Base-by-base conservation (phyloP, 768 basidiomycete species). In the Phanerochaete carnosa region DNA sequence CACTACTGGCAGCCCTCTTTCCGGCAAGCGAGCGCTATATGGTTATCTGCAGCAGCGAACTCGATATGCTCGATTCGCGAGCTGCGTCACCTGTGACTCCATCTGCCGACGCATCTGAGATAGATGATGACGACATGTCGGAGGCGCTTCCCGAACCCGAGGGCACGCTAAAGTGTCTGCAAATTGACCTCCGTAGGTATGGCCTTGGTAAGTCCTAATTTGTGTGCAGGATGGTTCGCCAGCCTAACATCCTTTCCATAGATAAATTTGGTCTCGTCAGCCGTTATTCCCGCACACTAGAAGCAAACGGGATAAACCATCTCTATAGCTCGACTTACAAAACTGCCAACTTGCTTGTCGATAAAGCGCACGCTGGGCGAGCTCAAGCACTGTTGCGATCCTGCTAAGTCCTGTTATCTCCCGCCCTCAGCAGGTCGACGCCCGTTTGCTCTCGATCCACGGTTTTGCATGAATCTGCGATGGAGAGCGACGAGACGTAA, bases 321-420 rank as follows among this genome's bases (percentile, higher is more conserved):
- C 88, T 92, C 83, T 92, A 92, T 69, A 88, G 86, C 59, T 90
- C 89, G 46, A 91, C 90, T n/a, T 88, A 85, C 70, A 89, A 89
- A 74, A 89, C 88, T 6, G 90, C 90, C 58, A 92, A 93, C 72
- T 72, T 93, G 32, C 76, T 92, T 66, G 89, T 92, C 65, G 78
- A 84, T 60, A 86, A 82, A 77, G 76, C 72, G 64, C 79, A 87
- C 60, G 81, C 85, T 7, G 70, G 73, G 35, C 82, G 82, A 45
- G 87, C 87, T 19, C 81, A 81, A 62, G 76, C 80, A 32, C 75
- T 90, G 22, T 74, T 90, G 46, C 79, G 81, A 49, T 76, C 78
- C 25, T 88, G 86, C 67, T 88, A 74, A 79, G 0, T 8, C 11
- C 37, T 26, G n/a, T 15, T 33, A 33, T 52, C 51, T 32, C 30